Evolutionary conservation across 345 rosid species (phyloP), one percentile per base, ranked within the genome.

Genomic region (Zanthoxylum bungeanum): DNA sequence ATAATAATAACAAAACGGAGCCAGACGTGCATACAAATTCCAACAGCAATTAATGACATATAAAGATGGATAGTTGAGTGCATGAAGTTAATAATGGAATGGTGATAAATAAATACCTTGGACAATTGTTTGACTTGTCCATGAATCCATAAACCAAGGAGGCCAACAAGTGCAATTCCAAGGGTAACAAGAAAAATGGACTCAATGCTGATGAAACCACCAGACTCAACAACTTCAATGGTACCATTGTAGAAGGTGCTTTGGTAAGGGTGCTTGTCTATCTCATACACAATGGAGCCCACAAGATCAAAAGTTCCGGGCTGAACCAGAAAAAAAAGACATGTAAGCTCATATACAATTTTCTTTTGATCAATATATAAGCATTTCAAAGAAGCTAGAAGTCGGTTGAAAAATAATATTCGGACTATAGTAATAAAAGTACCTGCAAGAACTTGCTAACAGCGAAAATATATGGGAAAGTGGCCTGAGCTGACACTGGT

Each of bases 371-470:
- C 34, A 52, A 37, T 24, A 36, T 27, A 8, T 1, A 68, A 0
- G 17, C 6, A 37, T 14, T 36, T 39, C 17, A 55, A 55, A 24
- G 19, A 28, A 47, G 33, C 39, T 19, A 47, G 57, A 31, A 4
- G 37, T 9, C 11, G 9, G 2, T n/a, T 39, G 49, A 24, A 7
- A 17, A 4, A 19, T 39, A 60, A 30, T 11, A 39, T 14, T 16
- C 24, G 44, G 11, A 55, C 40, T 34, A 7, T 24, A 21, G 21
- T 40, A 53, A 17, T 50, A 64, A 40, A 68, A 22, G 25, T 72
- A 94, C 98, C 98, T 89, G 93, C 58, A 92, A 81, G 78, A 59
- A 94, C 85, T 90, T 88, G 88, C 97, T 92, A 70, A 90, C 96
- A 60, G 86, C 82, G 82, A 94, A 90, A 21, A 80, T 60, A 64